Percentiles rank a stretch among this genome's conserved stretches.
Evolutionary conservation across 257 asterid genomes (phyloP).

Genomic region (Misopates orontium): DNA sequence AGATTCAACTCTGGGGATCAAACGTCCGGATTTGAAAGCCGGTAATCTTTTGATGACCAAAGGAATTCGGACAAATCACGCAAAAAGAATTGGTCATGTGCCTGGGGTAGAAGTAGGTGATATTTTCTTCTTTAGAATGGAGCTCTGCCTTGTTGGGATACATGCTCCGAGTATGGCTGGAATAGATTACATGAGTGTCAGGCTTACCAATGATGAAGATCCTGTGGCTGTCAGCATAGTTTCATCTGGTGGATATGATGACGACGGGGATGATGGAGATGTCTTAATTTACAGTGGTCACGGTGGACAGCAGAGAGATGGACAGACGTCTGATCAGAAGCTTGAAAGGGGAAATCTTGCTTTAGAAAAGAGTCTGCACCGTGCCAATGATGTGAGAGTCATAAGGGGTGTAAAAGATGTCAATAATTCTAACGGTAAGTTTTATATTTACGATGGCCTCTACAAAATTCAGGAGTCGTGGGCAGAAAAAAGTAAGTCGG

Average conservation of each 20-base stretch:
- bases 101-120: slow-evolving; percentile 91
- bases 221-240: slow-evolving; percentile 94
- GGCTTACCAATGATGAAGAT: slow-evolving; percentile 61
- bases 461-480: slow-evolving; percentile 79
- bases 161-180: slow-evolving; percentile 96
- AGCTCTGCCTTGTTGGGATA: slow-evolving; percentile 75
- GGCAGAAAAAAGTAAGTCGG: slow-evolving; percentile 72
- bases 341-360: slow-evolving; percentile 80
- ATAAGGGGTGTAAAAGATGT: slow-evolving; percentile 49
- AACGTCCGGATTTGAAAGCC: slow-evolving; percentile 77
- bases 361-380: slow-evolving; percentile 55
- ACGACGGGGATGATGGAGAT: slow-evolving; percentile 69
- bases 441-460: slow-evolving; percentile 86
- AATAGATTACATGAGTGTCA: slow-evolving; percentile 76
- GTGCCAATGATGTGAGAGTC: slow-evolving; percentile 58
- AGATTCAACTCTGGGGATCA: slow-evolving; percentile 43
- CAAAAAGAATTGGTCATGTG: slow-evolving; percentile 67
- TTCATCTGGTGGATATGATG: slow-evolving; percentile 89
- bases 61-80: slow-evolving; percentile 65
- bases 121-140: slow-evolving; percentile 88
- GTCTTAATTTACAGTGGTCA: slow-evolving; percentile 79
- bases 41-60: slow-evolving; percentile 57
- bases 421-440: slow-evolving; percentile 46
- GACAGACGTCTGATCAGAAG: slow-evolving; percentile 81
- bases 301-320: slow-evolving; percentile 84